Conservation (phyloP, 768 basidiomycete species). For the Porphyrellus cyaneotinctus region DNA sequence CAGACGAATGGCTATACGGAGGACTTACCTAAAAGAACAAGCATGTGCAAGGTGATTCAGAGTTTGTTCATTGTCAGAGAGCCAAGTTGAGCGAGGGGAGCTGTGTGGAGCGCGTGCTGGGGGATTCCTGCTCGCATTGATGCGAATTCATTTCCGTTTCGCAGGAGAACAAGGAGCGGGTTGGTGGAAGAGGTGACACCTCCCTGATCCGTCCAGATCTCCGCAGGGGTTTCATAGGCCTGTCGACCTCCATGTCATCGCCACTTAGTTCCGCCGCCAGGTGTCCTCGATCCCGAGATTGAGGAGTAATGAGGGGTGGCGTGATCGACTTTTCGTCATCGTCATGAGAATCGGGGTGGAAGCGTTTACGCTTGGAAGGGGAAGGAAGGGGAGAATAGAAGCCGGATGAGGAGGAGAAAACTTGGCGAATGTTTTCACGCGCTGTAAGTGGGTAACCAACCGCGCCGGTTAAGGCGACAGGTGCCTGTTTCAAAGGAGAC, state of each 20-base stretch:
- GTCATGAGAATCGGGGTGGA: slow-evolving; percentile 18
- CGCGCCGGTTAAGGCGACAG: slow-evolving; percentile 17
- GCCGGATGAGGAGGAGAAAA: slow-evolving; percentile 38
- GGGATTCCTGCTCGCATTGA: slow-evolving; percentile 19
- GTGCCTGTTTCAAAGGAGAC: slow-evolving; percentile 30
- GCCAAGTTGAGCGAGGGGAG: slow-evolving; percentile 16
- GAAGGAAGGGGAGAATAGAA: slow-evolving; percentile 30
- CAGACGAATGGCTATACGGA: slow-evolving; percentile 1
- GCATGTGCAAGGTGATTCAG: slow-evolving; percentile 16
- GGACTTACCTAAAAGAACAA: slow-evolving; percentile 27
- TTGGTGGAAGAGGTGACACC: slow-evolving; percentile 23
- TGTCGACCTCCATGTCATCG: slow-evolving; percentile 31
- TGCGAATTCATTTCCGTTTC: slow-evolving; percentile 34
- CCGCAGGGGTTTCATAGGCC: slow-evolving; percentile 36
- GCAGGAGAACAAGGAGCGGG: slow-evolving; percentile 22
- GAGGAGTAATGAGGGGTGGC: slow-evolving; percentile 13
- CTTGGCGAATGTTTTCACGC: slow-evolving; percentile 51
- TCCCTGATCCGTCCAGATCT: slow-evolving; percentile 30
- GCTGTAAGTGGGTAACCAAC: slow-evolving; percentile 48
- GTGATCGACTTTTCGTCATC: slow-evolving; percentile 19
- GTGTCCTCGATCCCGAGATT: slow-evolving; percentile 23
- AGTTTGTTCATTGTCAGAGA: slow-evolving; percentile 25
- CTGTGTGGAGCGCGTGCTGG: slow-evolving; percentile 19
- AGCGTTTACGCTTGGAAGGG: slow-evolving; percentile 36
- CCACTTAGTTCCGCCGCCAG: slow-evolving; percentile 22